A percentile compares a stretch with the other conserved stretches of the same genome.
These are phyloP conservation scores for Mortierella sp. DNA, from an alignment of 371 early-diverging fungal genomes.

Conservation along the genomic window DNA sequence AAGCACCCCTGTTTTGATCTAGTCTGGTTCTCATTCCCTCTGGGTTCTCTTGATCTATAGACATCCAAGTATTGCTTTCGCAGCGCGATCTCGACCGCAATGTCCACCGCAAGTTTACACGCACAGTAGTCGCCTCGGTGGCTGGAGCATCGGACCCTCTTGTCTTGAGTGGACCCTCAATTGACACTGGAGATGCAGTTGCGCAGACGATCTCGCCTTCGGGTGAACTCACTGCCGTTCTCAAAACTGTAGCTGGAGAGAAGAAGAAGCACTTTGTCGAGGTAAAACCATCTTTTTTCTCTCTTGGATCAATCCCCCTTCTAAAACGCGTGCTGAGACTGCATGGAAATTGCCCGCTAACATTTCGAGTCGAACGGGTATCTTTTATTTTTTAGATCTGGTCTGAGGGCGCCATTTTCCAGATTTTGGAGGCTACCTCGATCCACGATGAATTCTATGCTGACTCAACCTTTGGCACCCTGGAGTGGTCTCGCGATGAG, in stretches of 20 bases:
- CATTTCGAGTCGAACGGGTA: too few relatives aligned
- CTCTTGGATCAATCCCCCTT: conserved; percentile 56
- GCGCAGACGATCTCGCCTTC: conserved; percentile 40
- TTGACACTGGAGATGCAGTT: conserved; percentile 40
- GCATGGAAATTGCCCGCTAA: too few relatives aligned
- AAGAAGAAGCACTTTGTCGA: conserved; percentile 60
- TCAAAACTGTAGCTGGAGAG: conserved; percentile 44
- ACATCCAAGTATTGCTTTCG: conserved; percentile 45
- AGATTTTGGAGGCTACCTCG: conserved; percentile 62
- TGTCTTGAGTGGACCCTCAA: conserved; percentile 43
- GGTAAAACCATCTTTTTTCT: conserved; percentile 22
- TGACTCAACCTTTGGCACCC: conserved; percentile 70
- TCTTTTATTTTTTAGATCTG: conserved; percentile 62
- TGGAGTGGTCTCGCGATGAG: conserved; percentile 68
- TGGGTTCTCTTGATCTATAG: conserved; percentile 3
- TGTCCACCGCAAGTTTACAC: conserved; percentile 51
- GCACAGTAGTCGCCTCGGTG: conserved; percentile 39
- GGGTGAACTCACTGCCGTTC: conserved; percentile 28
- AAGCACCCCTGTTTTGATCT: too few relatives aligned
- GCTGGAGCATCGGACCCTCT: conserved; percentile 21
- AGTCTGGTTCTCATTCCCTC: too few relatives aligned
- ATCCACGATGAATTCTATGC: conserved; percentile 71
- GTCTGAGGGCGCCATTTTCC: conserved; percentile 54
- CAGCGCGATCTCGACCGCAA: conserved; percentile 64
- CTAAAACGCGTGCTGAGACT: too few relatives aligned